A percentile compares a stretch with the other conserved stretches of the same genome.
These are phyloP conservation scores for Silene conica DNA, from an alignment of 148 eudicot genomes.

Conservation along the genomic window DNA sequence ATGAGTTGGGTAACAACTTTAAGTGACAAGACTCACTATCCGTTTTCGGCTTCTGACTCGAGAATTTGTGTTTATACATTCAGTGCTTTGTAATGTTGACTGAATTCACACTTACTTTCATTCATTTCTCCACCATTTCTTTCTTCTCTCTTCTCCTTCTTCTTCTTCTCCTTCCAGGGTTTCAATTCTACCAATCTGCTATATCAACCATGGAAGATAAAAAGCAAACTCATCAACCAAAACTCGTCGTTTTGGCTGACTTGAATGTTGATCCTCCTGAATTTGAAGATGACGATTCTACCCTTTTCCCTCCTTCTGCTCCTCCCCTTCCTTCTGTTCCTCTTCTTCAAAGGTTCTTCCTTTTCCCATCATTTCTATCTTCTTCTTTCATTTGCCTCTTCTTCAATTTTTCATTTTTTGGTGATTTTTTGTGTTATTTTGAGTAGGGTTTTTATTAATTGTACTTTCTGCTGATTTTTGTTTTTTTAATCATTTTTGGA, in stretches of 20 bases:
- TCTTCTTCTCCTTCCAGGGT: background rate
- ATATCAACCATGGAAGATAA: constrained; percentile 18
- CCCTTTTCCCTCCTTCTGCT: constrained; percentile 17
- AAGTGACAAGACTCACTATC: too few relatives aligned
- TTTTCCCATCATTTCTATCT: background rate
- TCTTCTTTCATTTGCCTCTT: too few relatives aligned
- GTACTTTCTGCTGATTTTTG: background rate
- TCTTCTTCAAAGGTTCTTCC: constrained; percentile 19
- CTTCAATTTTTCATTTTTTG: background rate
- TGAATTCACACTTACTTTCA: background rate
- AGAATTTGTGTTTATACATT: too few relatives aligned
- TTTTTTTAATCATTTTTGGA: background rate
- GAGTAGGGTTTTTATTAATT: background rate
- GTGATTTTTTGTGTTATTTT: background rate
- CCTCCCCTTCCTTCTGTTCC: constrained; percentile 16
- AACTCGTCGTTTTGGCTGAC: constrained; percentile 68
- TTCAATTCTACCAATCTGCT: background rate
- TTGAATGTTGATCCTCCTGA: constrained; percentile 86
- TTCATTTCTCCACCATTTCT: background rate
- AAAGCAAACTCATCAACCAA: constrained; percentile 30
- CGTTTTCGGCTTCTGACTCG: too few relatives aligned
- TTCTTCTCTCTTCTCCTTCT: too few relatives aligned
- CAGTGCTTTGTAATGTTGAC: background rate
- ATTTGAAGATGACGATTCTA: constrained; percentile 42
- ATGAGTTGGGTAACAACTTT: background rate